Evolutionary conservation across 306 rosid genomes (phyloP).

Genomic region (Pyrus bretschneideri): DNA sequence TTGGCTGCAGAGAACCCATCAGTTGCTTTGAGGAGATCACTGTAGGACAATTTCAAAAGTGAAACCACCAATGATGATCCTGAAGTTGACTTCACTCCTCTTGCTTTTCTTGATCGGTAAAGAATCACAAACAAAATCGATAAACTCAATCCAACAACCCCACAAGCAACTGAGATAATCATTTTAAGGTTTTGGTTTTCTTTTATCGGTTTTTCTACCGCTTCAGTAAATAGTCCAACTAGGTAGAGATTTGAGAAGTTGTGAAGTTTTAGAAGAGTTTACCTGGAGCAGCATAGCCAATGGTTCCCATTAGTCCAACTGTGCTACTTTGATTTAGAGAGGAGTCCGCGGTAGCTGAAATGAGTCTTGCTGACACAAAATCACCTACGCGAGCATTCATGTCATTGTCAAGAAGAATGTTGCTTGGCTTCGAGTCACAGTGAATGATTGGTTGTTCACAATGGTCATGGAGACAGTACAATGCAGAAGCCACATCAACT

Average conservation of each 20-base stretch:
- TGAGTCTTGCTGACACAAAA: constrained; percentile 31
- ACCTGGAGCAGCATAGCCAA: constrained; percentile 28
- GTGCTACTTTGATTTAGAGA: constrained; percentile 16
- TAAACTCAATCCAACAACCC: neutral
- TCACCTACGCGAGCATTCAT: constrained; percentile 35
- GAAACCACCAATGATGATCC: neutral
- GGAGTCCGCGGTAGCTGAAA: neutral
- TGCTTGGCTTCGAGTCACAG: constrained; percentile 39
- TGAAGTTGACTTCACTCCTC: neutral
- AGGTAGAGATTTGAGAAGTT: neutral
- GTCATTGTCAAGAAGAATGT: constrained; percentile 28
- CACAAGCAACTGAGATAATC: neutral
- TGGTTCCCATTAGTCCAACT: constrained; percentile 13
- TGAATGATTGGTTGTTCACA: constrained; percentile 33
- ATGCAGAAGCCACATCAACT: constrained; percentile 34
- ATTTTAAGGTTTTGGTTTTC: no score
- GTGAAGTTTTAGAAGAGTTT: neutral
- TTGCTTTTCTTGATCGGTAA: neutral
- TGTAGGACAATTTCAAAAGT: constrained; percentile 9
- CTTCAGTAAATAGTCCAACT: no score
- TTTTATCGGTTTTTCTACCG: no score
- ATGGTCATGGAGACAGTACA: constrained; percentile 27
- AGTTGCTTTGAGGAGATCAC: constrained; percentile 10
- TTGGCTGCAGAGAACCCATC: constrained; percentile 11
- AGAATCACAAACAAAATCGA: neutral